A percentile compares a stretch with the other conserved stretches of the same genome.
These are phyloP conservation scores for Lipomyces chichibuensis DNA, from an alignment of 805 yeast species.

Conservation along the genomic window DNA sequence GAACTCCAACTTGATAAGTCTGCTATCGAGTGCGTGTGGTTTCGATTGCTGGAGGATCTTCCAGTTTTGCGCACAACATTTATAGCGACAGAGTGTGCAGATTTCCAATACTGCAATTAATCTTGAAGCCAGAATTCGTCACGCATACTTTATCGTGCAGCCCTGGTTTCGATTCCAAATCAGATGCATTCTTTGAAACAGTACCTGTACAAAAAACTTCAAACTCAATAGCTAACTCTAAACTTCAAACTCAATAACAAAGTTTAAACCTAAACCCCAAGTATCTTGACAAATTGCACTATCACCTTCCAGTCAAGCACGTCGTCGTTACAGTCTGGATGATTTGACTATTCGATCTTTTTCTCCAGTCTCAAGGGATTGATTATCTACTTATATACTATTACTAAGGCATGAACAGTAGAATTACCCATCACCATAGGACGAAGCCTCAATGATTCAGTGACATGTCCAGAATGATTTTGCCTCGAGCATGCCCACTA, in stretches of 20 bases:
- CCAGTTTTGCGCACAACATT: constrained; percentile 36
- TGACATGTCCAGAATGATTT: not conserved
- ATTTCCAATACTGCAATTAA: constrained; percentile 33
- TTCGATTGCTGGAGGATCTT: constrained; percentile 6
- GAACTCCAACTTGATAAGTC: constrained; percentile 7
- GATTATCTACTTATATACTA: no score
- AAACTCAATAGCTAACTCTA: no score
- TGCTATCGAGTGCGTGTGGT: constrained; percentile 28
- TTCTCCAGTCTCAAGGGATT: no score
- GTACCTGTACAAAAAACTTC: constrained; percentile 28
- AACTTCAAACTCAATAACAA: no score
- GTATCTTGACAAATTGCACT: no score
- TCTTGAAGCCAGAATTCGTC: not conserved
- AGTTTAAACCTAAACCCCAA: no score
- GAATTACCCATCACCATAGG: no score
- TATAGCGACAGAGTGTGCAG: constrained; percentile 8
- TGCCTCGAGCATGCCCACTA: not conserved
- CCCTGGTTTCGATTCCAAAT: not conserved
- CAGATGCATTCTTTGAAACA: not conserved
- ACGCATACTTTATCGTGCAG: not conserved
- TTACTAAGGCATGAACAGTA: no score
- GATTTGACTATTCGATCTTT: no score
- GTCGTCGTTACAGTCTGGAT: no score
- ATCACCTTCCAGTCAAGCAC: no score
- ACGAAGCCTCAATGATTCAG: no score